A percentile compares a stretch with the other conserved stretches of the same genome.
Evolutionary conservation across 106 monocot species (phyloP).

Genomic region (Dendrobium nobile): DNA sequence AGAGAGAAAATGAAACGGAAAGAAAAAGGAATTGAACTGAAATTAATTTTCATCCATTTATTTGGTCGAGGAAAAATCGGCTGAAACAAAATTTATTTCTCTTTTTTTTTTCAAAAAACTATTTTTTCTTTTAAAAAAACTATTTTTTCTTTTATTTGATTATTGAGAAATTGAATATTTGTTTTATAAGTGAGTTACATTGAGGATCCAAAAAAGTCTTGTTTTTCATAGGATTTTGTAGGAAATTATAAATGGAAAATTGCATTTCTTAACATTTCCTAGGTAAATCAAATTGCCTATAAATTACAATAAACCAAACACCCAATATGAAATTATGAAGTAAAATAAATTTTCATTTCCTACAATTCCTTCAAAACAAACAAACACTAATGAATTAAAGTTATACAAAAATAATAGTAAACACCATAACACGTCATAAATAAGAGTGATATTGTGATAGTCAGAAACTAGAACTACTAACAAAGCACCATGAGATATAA

Average conservation of each 20-base stretch:
- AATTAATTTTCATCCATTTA: too few species aligned
- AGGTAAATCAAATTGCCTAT: not conserved
- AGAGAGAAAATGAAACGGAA: not conserved
- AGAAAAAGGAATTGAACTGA: too few species aligned
- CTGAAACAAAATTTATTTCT: not conserved
- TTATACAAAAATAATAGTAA: not conserved
- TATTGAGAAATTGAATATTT: not conserved
- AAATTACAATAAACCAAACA: not conserved
- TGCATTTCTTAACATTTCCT: not conserved
- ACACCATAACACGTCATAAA: not conserved
- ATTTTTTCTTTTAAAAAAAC: not conserved
- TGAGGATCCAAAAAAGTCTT: not conserved
- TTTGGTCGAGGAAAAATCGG: not conserved
- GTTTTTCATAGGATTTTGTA: not conserved
- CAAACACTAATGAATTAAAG: not conserved
- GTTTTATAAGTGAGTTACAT: not conserved
- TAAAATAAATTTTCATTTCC: not conserved
- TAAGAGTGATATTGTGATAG: not conserved
- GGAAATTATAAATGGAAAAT: not conserved
- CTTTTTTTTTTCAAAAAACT: too few species aligned
- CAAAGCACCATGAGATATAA: not conserved
- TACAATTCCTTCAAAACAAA: not conserved
- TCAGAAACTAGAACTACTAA: not conserved
- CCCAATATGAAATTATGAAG: not conserved
- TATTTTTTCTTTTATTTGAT: not conserved